phyloP scores from a whole-genome alignment of 257 asterid species.

The Solanum medicagineum region DNA sequence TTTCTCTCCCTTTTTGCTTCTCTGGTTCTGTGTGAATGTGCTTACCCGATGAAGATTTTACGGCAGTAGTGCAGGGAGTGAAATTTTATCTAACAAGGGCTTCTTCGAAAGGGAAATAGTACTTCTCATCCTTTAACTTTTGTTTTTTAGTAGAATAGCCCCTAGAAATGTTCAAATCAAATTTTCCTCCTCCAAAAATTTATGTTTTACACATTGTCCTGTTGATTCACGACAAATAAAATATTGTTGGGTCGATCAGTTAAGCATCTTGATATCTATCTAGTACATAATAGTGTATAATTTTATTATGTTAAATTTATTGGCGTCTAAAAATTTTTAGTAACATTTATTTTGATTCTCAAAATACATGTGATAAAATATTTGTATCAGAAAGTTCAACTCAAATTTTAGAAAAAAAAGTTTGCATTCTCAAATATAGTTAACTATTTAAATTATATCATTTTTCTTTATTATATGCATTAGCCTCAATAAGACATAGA shows the following conservation, averaged over 20 bases:
- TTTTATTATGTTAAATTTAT: too few species aligned
- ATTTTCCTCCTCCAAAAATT: neutral
- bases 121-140: neutral
- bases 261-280: neutral
- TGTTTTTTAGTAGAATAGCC: neutral
- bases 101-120: neutral
- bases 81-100: neutral
- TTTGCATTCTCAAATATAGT: too few species aligned
- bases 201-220: neutral
- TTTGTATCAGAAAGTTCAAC: too few species aligned
- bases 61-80: neutral
- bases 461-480: too few species aligned
- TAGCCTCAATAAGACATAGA: too few species aligned
- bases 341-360: too few species aligned
- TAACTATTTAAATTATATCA: too few species aligned
- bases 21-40: neutral
- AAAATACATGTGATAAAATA: too few species aligned
- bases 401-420: too few species aligned
- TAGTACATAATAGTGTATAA: neutral
- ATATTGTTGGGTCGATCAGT: neutral
- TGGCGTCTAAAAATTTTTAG: too few species aligned
- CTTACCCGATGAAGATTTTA: neutral
- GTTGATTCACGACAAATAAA: neutral
- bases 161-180: neutral
- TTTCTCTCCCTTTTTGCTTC: neutral